Conservation (phyloP, 139 green algal species). For the Pseudopediastrum boryanum region DNA sequence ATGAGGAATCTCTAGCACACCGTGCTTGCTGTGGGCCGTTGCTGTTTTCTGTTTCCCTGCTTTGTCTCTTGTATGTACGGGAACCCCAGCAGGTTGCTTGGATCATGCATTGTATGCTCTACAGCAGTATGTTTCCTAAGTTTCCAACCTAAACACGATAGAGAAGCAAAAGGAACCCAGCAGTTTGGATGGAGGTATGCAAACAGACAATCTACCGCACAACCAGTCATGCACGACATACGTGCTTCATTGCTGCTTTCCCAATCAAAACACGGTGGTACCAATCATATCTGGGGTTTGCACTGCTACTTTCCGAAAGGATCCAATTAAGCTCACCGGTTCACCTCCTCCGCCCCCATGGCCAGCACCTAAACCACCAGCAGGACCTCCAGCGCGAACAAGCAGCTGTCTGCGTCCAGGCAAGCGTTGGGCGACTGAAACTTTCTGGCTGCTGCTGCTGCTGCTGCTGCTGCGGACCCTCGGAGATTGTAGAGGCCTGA, state of each 20-base stretch:
- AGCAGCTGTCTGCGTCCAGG: background rate
- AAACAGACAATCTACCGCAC: background rate
- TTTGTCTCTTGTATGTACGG: no score
- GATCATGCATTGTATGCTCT: no score
- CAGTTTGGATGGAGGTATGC: background rate
- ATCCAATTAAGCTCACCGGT: slow-evolving; percentile 30
- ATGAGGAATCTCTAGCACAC: background rate
- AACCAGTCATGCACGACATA: background rate
- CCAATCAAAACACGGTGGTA: background rate
- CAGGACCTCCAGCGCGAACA: slow-evolving; percentile 36
- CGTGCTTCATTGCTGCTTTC: background rate
- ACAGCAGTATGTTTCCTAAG: no score
- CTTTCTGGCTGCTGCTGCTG: background rate
- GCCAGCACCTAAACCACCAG: slow-evolving; percentile 42
- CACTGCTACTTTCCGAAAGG: background rate
- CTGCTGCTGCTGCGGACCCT: background rate
- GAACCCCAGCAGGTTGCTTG: no score
- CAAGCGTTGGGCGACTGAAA: background rate
- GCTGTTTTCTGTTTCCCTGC: no score
- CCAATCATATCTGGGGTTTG: background rate
- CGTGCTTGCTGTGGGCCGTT: no score
- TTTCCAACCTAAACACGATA: background rate
- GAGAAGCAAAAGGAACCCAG: background rate
- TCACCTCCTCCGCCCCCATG: slow-evolving; percentile 41
- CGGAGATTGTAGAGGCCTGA: no score